Evolutionary conservation across 306 rosid species (phyloP), one percentile per base, ranked within the genome.

Genomic region (Cicer judaicum): DNA sequence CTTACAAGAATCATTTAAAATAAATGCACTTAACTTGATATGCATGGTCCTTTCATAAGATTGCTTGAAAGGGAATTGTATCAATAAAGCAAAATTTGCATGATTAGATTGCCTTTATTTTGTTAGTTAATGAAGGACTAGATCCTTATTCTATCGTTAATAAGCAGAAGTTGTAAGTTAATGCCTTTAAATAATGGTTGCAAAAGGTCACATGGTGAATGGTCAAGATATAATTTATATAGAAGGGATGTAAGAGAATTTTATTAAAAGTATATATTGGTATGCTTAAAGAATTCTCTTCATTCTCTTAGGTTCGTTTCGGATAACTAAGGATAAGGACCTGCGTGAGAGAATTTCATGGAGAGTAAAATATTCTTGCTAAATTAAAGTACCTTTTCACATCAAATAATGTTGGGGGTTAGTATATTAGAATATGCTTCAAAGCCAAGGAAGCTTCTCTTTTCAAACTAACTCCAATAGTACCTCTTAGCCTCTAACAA

Each of bases 261-360:
- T 54, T 53, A 41, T 24, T 2, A 29, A 59, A 59, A 39, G 47
- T 53, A 62, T 68, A 76, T 16, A 77, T 42, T 56, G 14, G 67
- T 42, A 16, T 46, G 60, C 62, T 41, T 38, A 63, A 65, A 80
- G 43, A 73, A 70, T 64, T 73, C 74, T 4, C 43, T 71, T 73
- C 55, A 73, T 76, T 67, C 82, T 69, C 12, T 34, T 5, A 13
- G 80, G 84, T 82, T 81, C 91, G 76, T 73, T 85, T 79, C 41
- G 80, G 88, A 85, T 83, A 85, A 82, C 83, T 70, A 48, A 44
- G 84, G 87, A 83, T 81, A 81, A 78, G 72, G 75, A 74, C 59
- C 7, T 77, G 50, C 16, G 41, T 49, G 43, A 19, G 49, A 68
- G 68, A 61, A 79, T 79, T 79, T 79, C 76, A 39, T 21, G 79